Percentiles rank a stretch among this genome's conserved stretches.
Evolutionary conservation across 495 filamentous ascomycete species (phyloP).

Genomic region (Aspergillus steynii): DNA sequence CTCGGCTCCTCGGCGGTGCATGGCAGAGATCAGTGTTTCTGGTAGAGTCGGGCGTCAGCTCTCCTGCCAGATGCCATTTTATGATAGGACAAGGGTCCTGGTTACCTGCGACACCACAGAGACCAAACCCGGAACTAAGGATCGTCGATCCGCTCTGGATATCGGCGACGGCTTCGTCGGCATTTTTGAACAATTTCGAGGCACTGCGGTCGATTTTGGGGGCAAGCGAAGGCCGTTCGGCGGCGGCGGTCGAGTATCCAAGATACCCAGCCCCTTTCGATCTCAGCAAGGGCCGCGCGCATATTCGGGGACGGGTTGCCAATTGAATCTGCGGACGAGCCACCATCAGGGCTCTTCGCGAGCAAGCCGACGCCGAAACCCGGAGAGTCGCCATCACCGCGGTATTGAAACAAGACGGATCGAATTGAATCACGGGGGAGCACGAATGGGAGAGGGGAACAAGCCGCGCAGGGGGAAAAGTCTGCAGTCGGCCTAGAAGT

Average conservation of each 20-base stretch:
- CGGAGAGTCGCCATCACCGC: slow-evolving; percentile 31
- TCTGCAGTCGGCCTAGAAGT: too few relatives aligned
- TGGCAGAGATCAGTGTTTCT: slow-evolving; percentile 80
- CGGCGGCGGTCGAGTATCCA: slow-evolving; percentile 28
- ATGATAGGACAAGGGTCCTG: background rate
- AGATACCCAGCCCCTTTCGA: slow-evolving; percentile 6
- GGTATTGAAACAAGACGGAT: background rate
- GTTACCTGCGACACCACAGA: slow-evolving; percentile 76
- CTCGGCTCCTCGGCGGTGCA: slow-evolving; percentile 63
- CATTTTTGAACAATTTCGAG: slow-evolving; percentile 71
- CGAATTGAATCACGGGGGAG: background rate
- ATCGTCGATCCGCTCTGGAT: slow-evolving; percentile 72
- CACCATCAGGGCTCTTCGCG: slow-evolving; percentile 27
- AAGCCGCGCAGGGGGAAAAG: background rate
- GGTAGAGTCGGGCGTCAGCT: background rate
- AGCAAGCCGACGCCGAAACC: slow-evolving; percentile 28
- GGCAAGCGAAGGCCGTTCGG: slow-evolving; percentile 15
- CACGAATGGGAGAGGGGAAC: background rate
- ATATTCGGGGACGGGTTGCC: slow-evolving; percentile 21
- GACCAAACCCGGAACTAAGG: slow-evolving; percentile 81
- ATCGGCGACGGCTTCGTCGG: slow-evolving; percentile 70
- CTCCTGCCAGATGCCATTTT: background rate
- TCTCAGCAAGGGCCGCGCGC: slow-evolving; percentile 16
- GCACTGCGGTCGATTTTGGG: slow-evolving; percentile 39
- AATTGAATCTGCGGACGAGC: slow-evolving; percentile 30